Percentiles rank a stretch among this genome's conserved stretches.
phyloP scores from a whole-genome alignment of 2,329 filamentous ascomycete genomes.

The Drechslera avenae region DNA sequence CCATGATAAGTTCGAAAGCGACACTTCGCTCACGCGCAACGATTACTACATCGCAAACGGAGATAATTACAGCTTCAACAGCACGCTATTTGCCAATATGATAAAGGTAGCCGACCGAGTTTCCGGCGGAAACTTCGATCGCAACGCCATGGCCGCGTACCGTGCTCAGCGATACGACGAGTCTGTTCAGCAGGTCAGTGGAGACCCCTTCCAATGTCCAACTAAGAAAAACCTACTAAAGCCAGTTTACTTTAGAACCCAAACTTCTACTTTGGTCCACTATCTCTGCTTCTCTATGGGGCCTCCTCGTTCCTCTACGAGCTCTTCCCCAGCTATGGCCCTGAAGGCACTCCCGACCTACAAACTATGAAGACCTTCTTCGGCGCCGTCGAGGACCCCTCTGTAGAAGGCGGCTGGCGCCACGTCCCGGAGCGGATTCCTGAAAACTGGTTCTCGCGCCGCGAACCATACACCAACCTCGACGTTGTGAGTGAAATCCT shows the following conservation, averaged over 20 bases:
- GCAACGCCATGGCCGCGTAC: constrained; percentile 46
- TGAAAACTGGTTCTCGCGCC: constrained; percentile 49
- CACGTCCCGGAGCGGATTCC: constrained; percentile 50
- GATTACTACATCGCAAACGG: constrained; percentile 48
- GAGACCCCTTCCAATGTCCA: no score
- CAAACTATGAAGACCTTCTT: constrained; percentile 42
- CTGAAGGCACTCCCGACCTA: constrained; percentile 24
- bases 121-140: constrained; percentile 46
- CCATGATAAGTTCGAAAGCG: constrained; percentile 53
- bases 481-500: constrained; percentile 50
- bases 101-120: constrained; percentile 34
- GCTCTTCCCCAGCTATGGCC: constrained; percentile 45
- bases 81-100: constrained; percentile 50
- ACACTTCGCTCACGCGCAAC: constrained; percentile 50
- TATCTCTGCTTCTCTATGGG: constrained; percentile 49
- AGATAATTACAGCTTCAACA: constrained; percentile 50
- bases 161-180: constrained; percentile 50
- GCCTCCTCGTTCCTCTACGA: constrained; percentile 54
- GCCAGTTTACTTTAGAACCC: constrained; percentile 7
- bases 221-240: no score
- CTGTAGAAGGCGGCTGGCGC: constrained; percentile 44
- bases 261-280: constrained; percentile 53
- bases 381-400: constrained; percentile 47
- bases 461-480: constrained; percentile 40
- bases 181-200: constrained; percentile 38